Conservation (phyloP, 768 basidiomycete genomes). For the Termitomyces bulborhizus region DNA sequence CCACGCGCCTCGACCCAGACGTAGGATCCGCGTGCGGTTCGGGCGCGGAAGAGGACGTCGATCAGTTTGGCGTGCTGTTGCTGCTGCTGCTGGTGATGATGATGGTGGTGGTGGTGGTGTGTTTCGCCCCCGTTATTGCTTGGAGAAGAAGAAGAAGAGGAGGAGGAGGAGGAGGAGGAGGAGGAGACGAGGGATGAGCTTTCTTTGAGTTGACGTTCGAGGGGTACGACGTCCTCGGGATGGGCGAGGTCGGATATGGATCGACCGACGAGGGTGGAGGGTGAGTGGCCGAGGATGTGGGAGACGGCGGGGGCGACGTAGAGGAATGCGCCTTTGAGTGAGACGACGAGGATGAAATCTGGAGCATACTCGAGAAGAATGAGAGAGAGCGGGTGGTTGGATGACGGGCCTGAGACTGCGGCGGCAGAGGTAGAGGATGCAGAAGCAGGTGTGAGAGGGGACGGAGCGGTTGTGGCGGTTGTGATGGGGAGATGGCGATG, state of each 20-base stretch:
- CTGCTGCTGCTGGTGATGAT: too few species aligned
- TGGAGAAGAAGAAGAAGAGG: slow-evolving; percentile 2
- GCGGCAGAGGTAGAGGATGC: neutral
- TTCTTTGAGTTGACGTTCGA: slow-evolving; percentile 90
- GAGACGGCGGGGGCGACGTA: slow-evolving; percentile 85
- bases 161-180: neutral
- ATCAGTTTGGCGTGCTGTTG: slow-evolving; percentile 45
- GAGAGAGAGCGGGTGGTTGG: slow-evolving; percentile 45
- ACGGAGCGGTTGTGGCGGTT: slow-evolving; percentile 27
- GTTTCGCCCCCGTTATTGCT: neutral
- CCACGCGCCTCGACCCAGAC: slow-evolving; percentile 94
- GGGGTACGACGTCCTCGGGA: slow-evolving; percentile 82
- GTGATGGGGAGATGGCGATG: slow-evolving; percentile 40
- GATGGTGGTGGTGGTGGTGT: neutral
- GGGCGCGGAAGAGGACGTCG: slow-evolving; percentile 81
- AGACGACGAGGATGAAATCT: slow-evolving; percentile 88
- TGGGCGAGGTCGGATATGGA: slow-evolving; percentile 80
- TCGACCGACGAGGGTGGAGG: slow-evolving; percentile 76
- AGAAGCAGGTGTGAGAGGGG: slow-evolving; percentile 19
- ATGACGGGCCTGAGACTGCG: slow-evolving; percentile 15
- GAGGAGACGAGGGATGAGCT: slow-evolving; percentile 26
- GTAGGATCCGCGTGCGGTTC: slow-evolving; percentile 56
- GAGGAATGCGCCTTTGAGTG: slow-evolving; percentile 87
- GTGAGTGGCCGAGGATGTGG: slow-evolving; percentile 78
- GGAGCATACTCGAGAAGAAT: slow-evolving; percentile 56